These are phyloP conservation scores for Colletotrichum incanum DNA, from an alignment of 2,329 filamentous ascomycete species.

Conservation along the genomic window DNA sequence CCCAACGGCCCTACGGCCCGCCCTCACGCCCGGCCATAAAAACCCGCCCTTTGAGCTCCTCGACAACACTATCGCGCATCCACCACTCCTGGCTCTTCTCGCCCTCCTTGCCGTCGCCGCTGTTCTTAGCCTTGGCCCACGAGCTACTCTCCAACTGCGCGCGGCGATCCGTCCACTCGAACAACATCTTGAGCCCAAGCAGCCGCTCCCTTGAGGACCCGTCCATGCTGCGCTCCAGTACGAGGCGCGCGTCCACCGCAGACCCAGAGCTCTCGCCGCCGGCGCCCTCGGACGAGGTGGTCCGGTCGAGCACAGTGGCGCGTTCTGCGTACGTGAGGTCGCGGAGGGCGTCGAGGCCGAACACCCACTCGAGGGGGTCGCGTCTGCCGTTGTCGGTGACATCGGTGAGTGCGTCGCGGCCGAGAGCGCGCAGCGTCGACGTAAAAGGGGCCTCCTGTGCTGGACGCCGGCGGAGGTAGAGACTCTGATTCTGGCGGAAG, in stretches of 20 bases:
- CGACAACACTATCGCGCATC: conserved; percentile 70
- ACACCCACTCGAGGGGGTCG: conserved; percentile 81
- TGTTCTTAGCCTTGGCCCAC: conserved; percentile 38
- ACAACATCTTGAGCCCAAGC: conserved; percentile 66
- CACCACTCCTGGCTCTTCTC: conserved; percentile 63
- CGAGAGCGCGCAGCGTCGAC: conserved; percentile 82
- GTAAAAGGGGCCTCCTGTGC: conserved; percentile 79
- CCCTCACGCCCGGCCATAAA: conserved; percentile 63
- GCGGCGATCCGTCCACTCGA: conserved; percentile 70
- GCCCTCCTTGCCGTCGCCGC: conserved; percentile 41
- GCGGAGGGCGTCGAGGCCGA: conserved; percentile 71
- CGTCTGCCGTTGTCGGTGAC: conserved; percentile 51
- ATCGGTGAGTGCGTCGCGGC: conserved; percentile 54
- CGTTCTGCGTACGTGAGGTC: conserved; percentile 77
- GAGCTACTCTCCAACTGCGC: conserved; percentile 51
- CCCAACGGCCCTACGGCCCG: conserved; percentile 50
- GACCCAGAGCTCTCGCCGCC: conserved; percentile 57
- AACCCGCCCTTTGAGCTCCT: conserved; percentile 68
- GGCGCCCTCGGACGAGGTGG: conserved; percentile 63
- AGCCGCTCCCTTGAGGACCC: conserved; percentile 59
- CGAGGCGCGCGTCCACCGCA: conserved; percentile 79
- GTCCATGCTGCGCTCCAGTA: conserved; percentile 69
- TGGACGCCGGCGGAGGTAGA: conserved; percentile 81
- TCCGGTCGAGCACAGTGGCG: conserved; percentile 71
- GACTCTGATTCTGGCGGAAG: conserved; percentile 79